Conservation (phyloP, 768 basidiomycete genomes). For the Hericium coralloides region DNA sequence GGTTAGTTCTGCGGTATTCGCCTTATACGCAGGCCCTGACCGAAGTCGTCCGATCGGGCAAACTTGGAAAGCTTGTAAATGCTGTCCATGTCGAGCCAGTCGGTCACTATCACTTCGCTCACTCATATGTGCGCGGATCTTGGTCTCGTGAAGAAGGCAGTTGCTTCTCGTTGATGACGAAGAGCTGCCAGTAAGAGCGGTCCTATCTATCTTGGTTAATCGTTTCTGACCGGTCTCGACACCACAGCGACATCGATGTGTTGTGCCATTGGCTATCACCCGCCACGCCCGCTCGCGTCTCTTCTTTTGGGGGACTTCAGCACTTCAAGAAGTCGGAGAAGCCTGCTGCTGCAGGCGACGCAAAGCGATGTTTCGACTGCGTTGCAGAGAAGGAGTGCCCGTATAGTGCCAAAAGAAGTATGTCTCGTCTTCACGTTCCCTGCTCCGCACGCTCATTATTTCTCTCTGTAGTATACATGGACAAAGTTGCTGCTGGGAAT, state of each 20-base stretch:
- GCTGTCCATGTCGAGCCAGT: conserved; percentile 81
- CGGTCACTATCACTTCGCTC: conserved; percentile 83
- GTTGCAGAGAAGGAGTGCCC: conserved; percentile 62
- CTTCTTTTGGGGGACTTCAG: conserved; percentile 79
- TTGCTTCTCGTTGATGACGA: conserved; percentile 81
- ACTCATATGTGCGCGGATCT: conserved; percentile 80
- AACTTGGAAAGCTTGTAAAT: conserved; percentile 73
- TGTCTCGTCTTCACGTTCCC: conserved; percentile 11
- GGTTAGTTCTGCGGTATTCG: conserved; percentile 75
- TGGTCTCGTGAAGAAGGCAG: conserved; percentile 65
- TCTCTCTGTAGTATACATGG: conserved; percentile 58
- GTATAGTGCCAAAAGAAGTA: conserved; percentile 84
- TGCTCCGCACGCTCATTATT: conserved; percentile 1
- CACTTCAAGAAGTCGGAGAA: conserved; percentile 74
- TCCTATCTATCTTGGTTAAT: background rate
- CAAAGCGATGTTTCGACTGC: conserved; percentile 70
- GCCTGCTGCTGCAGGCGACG: conserved; percentile 56
- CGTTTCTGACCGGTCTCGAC: background rate
- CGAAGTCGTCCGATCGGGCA: conserved; percentile 58
- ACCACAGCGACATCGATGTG: conserved; percentile 71
- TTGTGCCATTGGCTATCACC: conserved; percentile 72
- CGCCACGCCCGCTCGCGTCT: conserved; percentile 54
- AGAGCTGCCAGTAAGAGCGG: conserved; percentile 73
- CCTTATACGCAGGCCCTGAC: conserved; percentile 70
- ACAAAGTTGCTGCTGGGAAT: conserved; percentile 50